A percentile compares a stretch with the other conserved stretches of the same genome.
phyloP scores from a whole-genome alignment of 306 rosid genomes.

The Sicyos baderoa region DNA sequence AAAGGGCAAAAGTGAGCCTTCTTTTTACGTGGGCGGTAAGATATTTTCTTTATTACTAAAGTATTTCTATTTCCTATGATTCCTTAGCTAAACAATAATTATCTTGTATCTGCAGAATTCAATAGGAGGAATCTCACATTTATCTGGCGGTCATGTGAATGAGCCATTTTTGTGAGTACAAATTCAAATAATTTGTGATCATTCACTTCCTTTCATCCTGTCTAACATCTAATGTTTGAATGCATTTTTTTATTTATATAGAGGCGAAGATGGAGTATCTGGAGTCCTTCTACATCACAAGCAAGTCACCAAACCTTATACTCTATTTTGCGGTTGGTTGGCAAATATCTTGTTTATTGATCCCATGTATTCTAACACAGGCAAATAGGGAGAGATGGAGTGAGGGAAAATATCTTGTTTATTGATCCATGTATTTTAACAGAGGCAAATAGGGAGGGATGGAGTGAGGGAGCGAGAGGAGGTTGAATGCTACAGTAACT shows the following conservation, averaged over 20 bases:
- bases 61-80: background rate
- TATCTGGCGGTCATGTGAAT: slow-evolving; percentile 85
- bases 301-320: slow-evolving; percentile 86
- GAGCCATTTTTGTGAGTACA: slow-evolving; percentile 76
- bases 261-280: slow-evolving; percentile 95
- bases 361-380: too few species aligned
- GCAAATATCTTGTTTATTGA: slow-evolving; percentile 38
- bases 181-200: slow-evolving; percentile 11
- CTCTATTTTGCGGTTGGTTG: slow-evolving; percentile 82
- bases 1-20: slow-evolving; percentile 98
- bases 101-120: slow-evolving; percentile 63
- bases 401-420: background rate
- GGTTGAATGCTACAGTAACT: background rate
- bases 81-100: slow-evolving; percentile 24
- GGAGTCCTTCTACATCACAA: slow-evolving; percentile 99
- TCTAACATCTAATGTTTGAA: slow-evolving; percentile 20
- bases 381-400: too few species aligned
- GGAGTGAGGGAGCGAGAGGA: background rate
- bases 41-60: slow-evolving; percentile 20
- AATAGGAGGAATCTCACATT: slow-evolving; percentile 82
- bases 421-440: slow-evolving; percentile 2
- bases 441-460: background rate
- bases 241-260: slow-evolving; percentile 33
- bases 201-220: background rate
- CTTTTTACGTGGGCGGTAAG: slow-evolving; percentile 97